Evolutionary conservation across 2,329 filamentous ascomycete genomes (phyloP).

Genomic region (Arthrinium phaeospermum): DNA sequence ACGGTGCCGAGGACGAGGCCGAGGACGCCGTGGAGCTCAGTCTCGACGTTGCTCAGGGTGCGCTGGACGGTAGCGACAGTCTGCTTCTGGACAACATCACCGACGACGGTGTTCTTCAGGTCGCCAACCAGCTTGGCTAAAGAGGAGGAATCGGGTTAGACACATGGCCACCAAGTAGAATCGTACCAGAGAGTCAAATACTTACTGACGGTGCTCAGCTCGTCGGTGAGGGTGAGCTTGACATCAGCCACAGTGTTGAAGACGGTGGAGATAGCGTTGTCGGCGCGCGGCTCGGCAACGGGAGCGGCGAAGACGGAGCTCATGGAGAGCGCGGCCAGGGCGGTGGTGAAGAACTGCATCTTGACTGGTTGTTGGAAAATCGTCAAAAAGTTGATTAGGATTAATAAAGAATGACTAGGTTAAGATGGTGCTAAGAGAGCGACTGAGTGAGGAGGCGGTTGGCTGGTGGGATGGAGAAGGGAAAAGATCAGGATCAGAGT

Average conservation of each 20-base stretch:
- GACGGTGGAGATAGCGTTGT: conserved; percentile 28
- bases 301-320: conserved; percentile 39
- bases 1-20: conserved; percentile 29
- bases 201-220: conserved; percentile 27
- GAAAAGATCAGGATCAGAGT: conserved; percentile 7
- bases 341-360: conserved; percentile 41
- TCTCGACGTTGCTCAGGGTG: conserved; percentile 30
- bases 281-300: conserved; percentile 26
- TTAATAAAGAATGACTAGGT: conserved; percentile 36
- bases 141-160: conserved; percentile 23
- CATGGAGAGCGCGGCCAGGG: conserved; percentile 38
- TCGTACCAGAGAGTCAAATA: not conserved
- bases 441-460: conserved; percentile 34
- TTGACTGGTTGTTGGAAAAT: conserved; percentile 26
- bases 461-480: conserved; percentile 27
- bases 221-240: conserved; percentile 12
- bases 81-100: conserved; percentile 2
- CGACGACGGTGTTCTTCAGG: conserved; percentile 7
- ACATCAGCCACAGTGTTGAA: conserved; percentile 23
- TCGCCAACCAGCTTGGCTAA: conserved; percentile 25
- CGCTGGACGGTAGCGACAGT: conserved; percentile 29
- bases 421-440: conserved; percentile 27
- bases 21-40: conserved; percentile 31
- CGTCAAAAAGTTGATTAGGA: conserved; percentile 20
- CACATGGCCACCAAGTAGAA: not conserved